Evolutionary conservation across 768 basidiomycete genomes (phyloP).

Genomic region (button mushroom (Agaricus bisporus)): DNA sequence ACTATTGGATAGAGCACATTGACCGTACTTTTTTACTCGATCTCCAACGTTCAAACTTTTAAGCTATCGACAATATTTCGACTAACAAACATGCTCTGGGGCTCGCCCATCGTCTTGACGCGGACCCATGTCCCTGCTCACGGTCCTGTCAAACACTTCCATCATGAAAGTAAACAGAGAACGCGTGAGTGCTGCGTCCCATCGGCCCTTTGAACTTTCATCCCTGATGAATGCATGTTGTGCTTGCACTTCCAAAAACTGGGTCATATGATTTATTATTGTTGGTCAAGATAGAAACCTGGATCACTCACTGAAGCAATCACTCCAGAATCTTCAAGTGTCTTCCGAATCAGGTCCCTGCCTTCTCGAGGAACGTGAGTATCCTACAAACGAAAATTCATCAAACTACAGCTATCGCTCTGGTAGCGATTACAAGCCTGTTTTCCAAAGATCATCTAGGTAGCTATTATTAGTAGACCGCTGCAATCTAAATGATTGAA

Average conservation of each 20-base stretch:
- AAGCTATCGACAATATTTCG: not conserved
- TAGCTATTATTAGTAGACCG: not conserved
- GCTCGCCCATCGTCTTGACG: slow-evolving; percentile 35
- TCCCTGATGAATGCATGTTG: slow-evolving; percentile 97
- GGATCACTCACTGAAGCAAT: slow-evolving; percentile 52
- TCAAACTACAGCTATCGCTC: too few relatives aligned
- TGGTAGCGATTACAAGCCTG: slow-evolving; percentile 42
- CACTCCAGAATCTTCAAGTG: slow-evolving; percentile 76
- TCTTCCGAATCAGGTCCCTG: slow-evolving; percentile 76
- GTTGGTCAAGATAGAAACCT: not conserved
- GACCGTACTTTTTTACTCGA: too few relatives aligned
- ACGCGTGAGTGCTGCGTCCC: slow-evolving; percentile 88
- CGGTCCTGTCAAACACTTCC: slow-evolving; percentile 88
- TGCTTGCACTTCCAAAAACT: slow-evolving; percentile 95
- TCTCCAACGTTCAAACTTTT: not conserved
- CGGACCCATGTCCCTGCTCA: slow-evolving; percentile 81
- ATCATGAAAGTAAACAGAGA: slow-evolving; percentile 82
- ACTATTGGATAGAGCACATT: too few relatives aligned
- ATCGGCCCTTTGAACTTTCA: slow-evolving; percentile 86
- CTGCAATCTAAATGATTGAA: not conserved
- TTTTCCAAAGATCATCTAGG: slow-evolving; percentile 91
- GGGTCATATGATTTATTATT: not conserved
- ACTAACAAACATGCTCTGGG: slow-evolving; percentile 75
- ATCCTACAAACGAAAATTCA: slow-evolving; percentile 43
- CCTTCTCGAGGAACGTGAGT: slow-evolving; percentile 90